Evolutionary conservation across 805 yeast species (phyloP).

Genomic region (Myxozyma vanderwaltii): DNA sequence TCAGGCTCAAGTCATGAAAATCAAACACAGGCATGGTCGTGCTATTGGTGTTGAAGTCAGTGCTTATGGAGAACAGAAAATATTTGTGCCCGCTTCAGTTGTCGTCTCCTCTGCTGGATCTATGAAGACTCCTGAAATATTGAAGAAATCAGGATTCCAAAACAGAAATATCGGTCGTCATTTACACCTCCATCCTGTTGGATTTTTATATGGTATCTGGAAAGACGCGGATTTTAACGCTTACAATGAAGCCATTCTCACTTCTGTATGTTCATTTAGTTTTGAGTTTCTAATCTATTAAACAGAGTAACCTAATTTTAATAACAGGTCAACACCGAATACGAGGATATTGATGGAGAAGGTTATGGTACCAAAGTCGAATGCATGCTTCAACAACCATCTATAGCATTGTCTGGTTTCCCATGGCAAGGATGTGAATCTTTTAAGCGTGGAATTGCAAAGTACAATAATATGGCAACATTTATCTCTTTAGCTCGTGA

Average conservation of each 20-base stretch:
- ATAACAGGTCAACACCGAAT: conserved; percentile 39
- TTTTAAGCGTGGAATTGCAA: conserved; percentile 43
- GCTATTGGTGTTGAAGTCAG: conserved; percentile 51
- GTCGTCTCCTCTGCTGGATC: conserved; percentile 53
- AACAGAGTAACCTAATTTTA: too few relatives aligned
- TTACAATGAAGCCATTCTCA: conserved; percentile 51
- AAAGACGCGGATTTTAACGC: conserved; percentile 46
- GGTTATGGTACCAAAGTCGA: conserved; percentile 59
- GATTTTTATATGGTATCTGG: conserved; percentile 48
- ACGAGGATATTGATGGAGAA: conserved; percentile 54
- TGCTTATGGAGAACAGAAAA: conserved; percentile 37
- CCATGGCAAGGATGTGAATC: conserved; percentile 50
- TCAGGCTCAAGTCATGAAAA: conserved; percentile 47
- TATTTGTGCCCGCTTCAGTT: conserved; percentile 48
- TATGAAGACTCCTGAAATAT: conserved; percentile 52
- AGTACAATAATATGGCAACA: conserved; percentile 46
- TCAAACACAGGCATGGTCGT: conserved; percentile 48
- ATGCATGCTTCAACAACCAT: conserved; percentile 52
- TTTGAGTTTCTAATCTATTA: too few relatives aligned
- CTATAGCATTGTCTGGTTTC: conserved; percentile 43
- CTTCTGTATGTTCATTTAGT: conserved; percentile 52
- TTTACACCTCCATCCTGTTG: conserved; percentile 56
- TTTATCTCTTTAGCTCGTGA: conserved; percentile 54
- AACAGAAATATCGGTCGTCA: conserved; percentile 55
- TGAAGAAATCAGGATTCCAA: conserved; percentile 53